Evolutionary conservation across 305 asterid genomes (phyloP).

Genomic region (Nicotiana rustica): DNA sequence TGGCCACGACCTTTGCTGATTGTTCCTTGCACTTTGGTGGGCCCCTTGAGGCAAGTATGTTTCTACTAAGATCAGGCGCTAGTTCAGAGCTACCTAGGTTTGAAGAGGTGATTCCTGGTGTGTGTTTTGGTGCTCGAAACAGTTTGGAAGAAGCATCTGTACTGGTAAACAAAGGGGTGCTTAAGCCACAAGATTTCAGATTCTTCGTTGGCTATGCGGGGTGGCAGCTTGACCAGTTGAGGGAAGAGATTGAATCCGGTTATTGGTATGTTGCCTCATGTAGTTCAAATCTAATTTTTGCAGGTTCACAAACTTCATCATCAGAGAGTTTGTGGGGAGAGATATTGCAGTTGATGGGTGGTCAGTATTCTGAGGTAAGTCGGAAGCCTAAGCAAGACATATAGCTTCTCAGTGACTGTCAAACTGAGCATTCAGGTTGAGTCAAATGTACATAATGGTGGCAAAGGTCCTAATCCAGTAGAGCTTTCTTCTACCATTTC

Average conservation of each 20-base stretch:
- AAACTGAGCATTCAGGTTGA: constrained; percentile 3
- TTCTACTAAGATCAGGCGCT: constrained; percentile 63
- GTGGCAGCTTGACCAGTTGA: constrained; percentile 89
- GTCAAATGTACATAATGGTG: constrained; percentile 37
- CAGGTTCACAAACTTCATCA: constrained; percentile 55
- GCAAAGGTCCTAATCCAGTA: constrained; percentile 24
- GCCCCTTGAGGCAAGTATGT: constrained; percentile 95
- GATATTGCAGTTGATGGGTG: constrained; percentile 93
- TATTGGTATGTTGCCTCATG: constrained; percentile 94
- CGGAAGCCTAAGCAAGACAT: constrained; percentile 94
- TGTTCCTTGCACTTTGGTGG: constrained; percentile 93
- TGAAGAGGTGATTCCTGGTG: constrained; percentile 77
- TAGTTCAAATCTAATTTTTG: constrained; percentile 73
- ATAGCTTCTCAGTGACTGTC: constrained; percentile 44
- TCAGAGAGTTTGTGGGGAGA: constrained; percentile 87
- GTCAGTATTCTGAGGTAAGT: constrained; percentile 88
- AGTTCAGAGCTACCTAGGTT: constrained; percentile 54
- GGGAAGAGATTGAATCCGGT: constrained; percentile 74
- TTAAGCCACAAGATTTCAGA: constrained; percentile 77
- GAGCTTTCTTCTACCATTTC: constrained; percentile 2
- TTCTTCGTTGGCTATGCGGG: constrained; percentile 95
- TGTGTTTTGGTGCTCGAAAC: constrained; percentile 83
- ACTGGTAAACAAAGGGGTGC: constrained; percentile 70
- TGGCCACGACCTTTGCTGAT: constrained; percentile 84
- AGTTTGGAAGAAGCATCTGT: constrained; percentile 75